Evolutionary conservation across 768 basidiomycete genomes (phyloP), one percentile per base, ranked within the genome.

Genomic region (Leccinum subtestaceum): DNA sequence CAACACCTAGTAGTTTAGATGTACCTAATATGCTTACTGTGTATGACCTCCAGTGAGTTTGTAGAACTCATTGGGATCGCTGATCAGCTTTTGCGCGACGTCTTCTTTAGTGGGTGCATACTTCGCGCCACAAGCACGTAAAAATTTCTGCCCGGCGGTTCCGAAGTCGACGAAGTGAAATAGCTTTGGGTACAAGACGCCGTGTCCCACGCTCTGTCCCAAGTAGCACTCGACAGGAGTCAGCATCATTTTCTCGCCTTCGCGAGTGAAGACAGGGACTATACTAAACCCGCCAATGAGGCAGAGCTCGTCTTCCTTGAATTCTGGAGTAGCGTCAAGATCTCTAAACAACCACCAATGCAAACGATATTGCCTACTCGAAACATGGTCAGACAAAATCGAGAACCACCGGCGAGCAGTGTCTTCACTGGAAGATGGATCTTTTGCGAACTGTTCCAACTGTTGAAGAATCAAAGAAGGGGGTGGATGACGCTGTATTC

Each of bases 91-190:
- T 53, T 80, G 79, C 0, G 84, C 86, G 45, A 93, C 78, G 69
- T 93, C 92, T 57, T 91, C 86, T 4, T 91, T 83, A 49, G 84
- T 91, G 2, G 95, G 95, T 64, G 91, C 89, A 29, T 83, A 83
- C 65, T 84, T 88, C 17, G 94, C 90, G 3, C 93, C 93, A 65
- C 92, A 91, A 7, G 89, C 86, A 53, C 80, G 81, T 34, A 98
- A 77, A 73, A 98, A 97, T 65, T 93, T 93, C 31, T 88, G 93
- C 10, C 78, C 75, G 1, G 77, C 25, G 25, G 25, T 65, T 0
- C 93, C 95, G 70, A 95, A 96, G 69, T 95, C 85, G 52, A 98
- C 85, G 65, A 94, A 96, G 25, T 83, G 80, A 69, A 97, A 95
- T 1, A 95, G 76, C 60, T 88, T 86, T 3, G 86, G 86, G 66